Percentiles rank a stretch among this genome's conserved stretches.
Evolutionary conservation across 1,284 basidiomycete genomes (phyloP).

Genomic region (Athelia sp.): DNA sequence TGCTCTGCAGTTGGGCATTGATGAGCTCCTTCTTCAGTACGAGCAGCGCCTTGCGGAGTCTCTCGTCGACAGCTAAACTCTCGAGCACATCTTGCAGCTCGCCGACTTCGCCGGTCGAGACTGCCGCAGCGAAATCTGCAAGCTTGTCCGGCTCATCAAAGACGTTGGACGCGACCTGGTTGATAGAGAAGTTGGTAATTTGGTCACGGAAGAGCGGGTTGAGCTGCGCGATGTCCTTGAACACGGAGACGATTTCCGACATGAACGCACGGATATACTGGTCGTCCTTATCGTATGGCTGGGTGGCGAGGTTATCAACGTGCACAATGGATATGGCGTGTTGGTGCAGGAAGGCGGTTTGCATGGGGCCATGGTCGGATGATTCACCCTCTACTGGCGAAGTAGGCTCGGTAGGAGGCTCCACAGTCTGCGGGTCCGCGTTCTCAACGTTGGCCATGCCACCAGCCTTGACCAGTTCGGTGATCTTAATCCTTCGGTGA

Average conservation of each 20-base stretch:
- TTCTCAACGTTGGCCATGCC: slow-evolving; percentile 45
- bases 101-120: slow-evolving; percentile 85
- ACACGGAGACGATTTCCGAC: slow-evolving; percentile 94
- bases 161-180: slow-evolving; percentile 93
- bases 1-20: slow-evolving; percentile 93
- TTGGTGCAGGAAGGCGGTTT: slow-evolving; percentile 89
- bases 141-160: slow-evolving; percentile 99
- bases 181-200: slow-evolving; percentile 95
- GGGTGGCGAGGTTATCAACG: slow-evolving; percentile 79
- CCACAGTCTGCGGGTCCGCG: slow-evolving; percentile 39
- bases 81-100: slow-evolving; percentile 96
- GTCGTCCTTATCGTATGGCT: slow-evolving; percentile 89
- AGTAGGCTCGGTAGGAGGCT: slow-evolving; percentile 32
- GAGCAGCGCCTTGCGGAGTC: slow-evolving; percentile 85
- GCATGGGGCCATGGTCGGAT: slow-evolving; percentile 47
- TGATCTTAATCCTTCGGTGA: slow-evolving; percentile 89
- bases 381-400: slow-evolving; percentile 23
- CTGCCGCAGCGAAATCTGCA: slow-evolving; percentile 96
- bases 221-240: slow-evolving; percentile 98
- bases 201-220: slow-evolving; percentile 99
- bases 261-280: slow-evolving; percentile 95
- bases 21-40: slow-evolving; percentile 98
- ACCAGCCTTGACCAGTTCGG: slow-evolving; percentile 76
- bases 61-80: slow-evolving; percentile 81
- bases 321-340: slow-evolving; percentile 89